These are phyloP conservation scores for Helianthus tuberosus DNA, from an alignment of 129 eudicot species.

Conservation along the genomic window DNA sequence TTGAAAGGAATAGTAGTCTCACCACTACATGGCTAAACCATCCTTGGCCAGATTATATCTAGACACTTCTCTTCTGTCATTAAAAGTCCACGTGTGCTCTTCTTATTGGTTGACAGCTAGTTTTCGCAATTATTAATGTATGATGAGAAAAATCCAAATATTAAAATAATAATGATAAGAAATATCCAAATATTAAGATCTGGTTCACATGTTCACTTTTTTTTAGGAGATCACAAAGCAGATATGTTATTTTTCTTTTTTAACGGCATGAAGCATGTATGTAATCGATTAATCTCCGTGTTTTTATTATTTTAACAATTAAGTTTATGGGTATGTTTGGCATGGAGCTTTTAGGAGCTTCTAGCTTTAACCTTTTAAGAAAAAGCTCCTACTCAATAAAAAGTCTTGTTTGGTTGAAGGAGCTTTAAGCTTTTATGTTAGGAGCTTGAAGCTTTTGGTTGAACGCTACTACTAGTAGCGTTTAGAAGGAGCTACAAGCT, in stretches of 20 bases:
- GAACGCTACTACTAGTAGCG: too few relatives aligned
- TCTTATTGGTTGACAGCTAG: not conserved
- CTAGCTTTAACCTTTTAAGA: too few relatives aligned
- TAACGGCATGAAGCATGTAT: not conserved
- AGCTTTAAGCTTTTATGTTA: too few relatives aligned
- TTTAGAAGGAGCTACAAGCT: too few relatives aligned
- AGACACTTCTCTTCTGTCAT: slow-evolving; percentile 14
- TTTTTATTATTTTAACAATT: not conserved
- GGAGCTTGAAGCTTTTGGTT: too few relatives aligned
- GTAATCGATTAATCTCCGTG: not conserved
- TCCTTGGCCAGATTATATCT: slow-evolving; percentile 23
- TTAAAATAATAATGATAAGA: not conserved
- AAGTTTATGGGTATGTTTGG: too few relatives aligned
- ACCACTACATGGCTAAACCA: slow-evolving; percentile 8
- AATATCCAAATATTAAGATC: not conserved
- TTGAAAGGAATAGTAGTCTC: slow-evolving; percentile 23
- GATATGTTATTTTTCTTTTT: not conserved
- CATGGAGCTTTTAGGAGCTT: too few relatives aligned
- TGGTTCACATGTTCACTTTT: not conserved
- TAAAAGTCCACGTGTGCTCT: slow-evolving; percentile 6
- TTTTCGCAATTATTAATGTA: not conserved
- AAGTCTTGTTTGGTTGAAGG: too few relatives aligned
- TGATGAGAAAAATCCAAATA: not conserved
- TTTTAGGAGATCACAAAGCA: not conserved
- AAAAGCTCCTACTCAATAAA: too few relatives aligned